These are phyloP conservation scores for Wickerhamomyces xylosicus DNA, from an alignment of 805 yeast species.

Conservation along the genomic window DNA sequence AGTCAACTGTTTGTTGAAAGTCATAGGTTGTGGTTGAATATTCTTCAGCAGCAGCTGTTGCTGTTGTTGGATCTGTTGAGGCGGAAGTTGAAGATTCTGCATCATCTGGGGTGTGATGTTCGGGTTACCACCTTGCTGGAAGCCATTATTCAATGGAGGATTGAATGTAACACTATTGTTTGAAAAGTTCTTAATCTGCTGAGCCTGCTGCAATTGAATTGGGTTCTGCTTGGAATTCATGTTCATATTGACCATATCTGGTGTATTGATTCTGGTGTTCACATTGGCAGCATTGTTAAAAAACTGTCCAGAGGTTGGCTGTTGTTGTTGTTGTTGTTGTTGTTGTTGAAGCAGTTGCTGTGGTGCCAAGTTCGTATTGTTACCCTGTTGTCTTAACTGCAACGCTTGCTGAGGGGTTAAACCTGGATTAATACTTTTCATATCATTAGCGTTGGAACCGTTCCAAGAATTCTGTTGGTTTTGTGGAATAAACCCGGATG, in stretches of 20 bases:
- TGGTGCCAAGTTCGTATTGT: conserved; percentile 13
- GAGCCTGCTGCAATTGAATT: conserved; percentile 2
- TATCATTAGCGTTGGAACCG: conserved; percentile 18
- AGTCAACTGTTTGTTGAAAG: neutral
- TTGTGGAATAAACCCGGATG: conserved; percentile 1
- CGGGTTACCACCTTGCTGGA: conserved; percentile 4
- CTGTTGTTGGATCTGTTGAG: conserved; percentile 1
- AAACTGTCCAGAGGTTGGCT: neutral
- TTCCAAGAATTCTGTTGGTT: conserved; percentile 8
- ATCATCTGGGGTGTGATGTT: conserved; percentile 9
- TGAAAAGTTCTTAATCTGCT: neutral
- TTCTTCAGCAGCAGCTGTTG: conserved; percentile 3
- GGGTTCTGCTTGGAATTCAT: conserved; percentile 4
- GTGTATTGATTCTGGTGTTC: conserved; percentile 9
- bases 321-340: conserved; percentile 7
- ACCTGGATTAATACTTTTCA: conserved; percentile 1
- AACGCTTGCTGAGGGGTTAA: conserved; percentile 19
- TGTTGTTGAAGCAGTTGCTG: conserved; percentile 17
- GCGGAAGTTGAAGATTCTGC: conserved; percentile 1
- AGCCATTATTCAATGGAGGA: neutral
- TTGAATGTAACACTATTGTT: neutral
- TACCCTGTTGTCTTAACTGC: conserved; percentile 20
- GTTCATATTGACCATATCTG: conserved; percentile 8
- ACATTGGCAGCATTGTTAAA: conserved; percentile 7
- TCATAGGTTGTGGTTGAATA: conserved; percentile 1